Conservation (phyloP, 495 filamentous ascomycete genomes). For the Penicillium antarcticum region DNA sequence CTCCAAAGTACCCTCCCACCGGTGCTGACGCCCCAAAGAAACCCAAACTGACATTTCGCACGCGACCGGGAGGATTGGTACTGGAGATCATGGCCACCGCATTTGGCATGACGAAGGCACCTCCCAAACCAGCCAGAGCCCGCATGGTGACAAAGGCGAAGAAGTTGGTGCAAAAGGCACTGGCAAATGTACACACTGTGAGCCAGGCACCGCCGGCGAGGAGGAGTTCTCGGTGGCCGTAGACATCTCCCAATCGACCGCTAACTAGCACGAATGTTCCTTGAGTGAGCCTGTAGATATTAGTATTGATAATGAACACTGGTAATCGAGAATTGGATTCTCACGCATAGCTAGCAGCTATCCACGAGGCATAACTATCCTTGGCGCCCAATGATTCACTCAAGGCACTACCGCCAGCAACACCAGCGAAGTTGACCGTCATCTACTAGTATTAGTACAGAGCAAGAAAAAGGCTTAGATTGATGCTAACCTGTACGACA, state of each 20-base stretch:
- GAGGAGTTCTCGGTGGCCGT: slow-evolving; percentile 46
- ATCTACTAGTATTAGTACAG: slow-evolving; percentile 13
- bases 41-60: slow-evolving; percentile 46
- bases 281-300: slow-evolving; percentile 37
- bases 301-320: not conserved
- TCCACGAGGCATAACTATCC: slow-evolving; percentile 26
- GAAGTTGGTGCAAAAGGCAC: slow-evolving; percentile 42
- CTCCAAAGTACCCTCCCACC: slow-evolving; percentile 42
- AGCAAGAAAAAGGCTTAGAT: not conserved
- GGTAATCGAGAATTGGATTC: not conserved
- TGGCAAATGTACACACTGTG: slow-evolving; percentile 32
- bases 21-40: slow-evolving; percentile 51
- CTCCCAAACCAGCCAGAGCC: slow-evolving; percentile 42
- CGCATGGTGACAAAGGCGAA: slow-evolving; percentile 38
- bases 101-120: slow-evolving; percentile 46
- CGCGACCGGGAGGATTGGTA: slow-evolving; percentile 41
- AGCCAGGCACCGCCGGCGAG: slow-evolving; percentile 37
- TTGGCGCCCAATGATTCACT: slow-evolving; percentile 19
- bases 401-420: slow-evolving; percentile 29
- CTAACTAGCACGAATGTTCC: slow-evolving; percentile 47
- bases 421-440: slow-evolving; percentile 29
- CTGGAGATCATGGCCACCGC: slow-evolving; percentile 45
- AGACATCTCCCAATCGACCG: slow-evolving; percentile 48
- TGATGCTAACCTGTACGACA: slow-evolving; percentile 22
- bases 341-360: slow-evolving; percentile 31